Percentiles rank a stretch among this genome's conserved stretches.
phyloP scores from a whole-genome alignment of 164 flowering plant genomes.

The Stephania yunnanensis region DNA sequence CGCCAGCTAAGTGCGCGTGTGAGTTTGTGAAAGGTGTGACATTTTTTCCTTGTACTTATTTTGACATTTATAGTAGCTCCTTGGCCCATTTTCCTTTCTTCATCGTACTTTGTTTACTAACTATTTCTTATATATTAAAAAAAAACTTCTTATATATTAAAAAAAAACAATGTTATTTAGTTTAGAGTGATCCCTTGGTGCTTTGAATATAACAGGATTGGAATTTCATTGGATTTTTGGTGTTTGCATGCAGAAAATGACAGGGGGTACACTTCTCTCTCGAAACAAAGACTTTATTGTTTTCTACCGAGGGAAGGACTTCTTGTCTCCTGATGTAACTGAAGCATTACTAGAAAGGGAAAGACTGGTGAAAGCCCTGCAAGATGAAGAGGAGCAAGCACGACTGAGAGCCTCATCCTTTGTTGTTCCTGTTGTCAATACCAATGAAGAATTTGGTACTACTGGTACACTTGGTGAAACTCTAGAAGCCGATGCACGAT shows the following conservation, averaged over 20 bases:
- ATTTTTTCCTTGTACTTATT: not conserved
- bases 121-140: not conserved
- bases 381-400: slow-evolving; percentile 90
- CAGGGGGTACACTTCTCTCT: slow-evolving; percentile 80
- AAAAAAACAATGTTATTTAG: no score
- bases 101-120: not conserved
- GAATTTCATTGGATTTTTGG: slow-evolving; percentile 4
- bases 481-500: slow-evolving; percentile 69
- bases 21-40: not conserved
- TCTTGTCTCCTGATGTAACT: slow-evolving; percentile 72
- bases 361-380: slow-evolving; percentile 60
- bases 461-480: slow-evolving; percentile 89
- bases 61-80: not conserved
- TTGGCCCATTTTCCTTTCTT: not conserved
- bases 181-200: not conserved
- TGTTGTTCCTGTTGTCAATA: slow-evolving; percentile 30
- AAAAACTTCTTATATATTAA: no score
- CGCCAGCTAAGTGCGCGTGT: not conserved
- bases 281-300: slow-evolving; percentile 91
- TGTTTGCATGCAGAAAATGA: slow-evolving; percentile 58
- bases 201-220: not conserved
- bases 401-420: slow-evolving; percentile 59
- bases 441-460: slow-evolving; percentile 29
- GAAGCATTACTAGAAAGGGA: slow-evolving; percentile 77
- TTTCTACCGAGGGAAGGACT: slow-evolving; percentile 85